Evolutionary conservation across 2,329 filamentous ascomycete genomes (phyloP).

Genomic region (Neonectria coccinea): DNA sequence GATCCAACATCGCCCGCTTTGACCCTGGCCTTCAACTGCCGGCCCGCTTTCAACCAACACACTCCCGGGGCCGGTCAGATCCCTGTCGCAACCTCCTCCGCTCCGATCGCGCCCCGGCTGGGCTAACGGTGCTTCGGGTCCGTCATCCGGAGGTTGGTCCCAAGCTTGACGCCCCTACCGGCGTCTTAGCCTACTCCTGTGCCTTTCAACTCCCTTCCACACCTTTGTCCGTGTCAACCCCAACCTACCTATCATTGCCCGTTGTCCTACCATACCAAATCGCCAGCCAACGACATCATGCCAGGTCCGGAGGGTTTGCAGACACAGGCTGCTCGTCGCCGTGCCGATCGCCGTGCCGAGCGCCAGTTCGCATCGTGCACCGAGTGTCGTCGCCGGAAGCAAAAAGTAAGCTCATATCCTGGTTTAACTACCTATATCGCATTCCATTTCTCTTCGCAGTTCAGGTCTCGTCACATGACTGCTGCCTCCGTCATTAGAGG

Average conservation of each 20-base stretch:
- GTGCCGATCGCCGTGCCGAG: conserved; percentile 40
- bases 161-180: conserved; percentile 20
- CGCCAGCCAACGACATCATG: conserved; percentile 30
- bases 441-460: not conserved
- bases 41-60: conserved; percentile 20
- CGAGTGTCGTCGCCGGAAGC: conserved; percentile 64
- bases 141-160: conserved; percentile 25
- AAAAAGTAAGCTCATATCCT: conserved; percentile 55
- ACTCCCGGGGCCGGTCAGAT: conserved; percentile 22
- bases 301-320: conserved; percentile 35
- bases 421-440: not conserved
- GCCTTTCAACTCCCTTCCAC: conserved; percentile 1
- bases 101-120: conserved; percentile 23
- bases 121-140: conserved; percentile 27
- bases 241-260: not conserved
- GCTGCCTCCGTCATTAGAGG: not conserved
- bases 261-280: conserved; percentile 14
- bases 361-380: conserved; percentile 58
- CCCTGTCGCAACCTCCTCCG: conserved; percentile 28
- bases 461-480: not conserved
- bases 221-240: not conserved
- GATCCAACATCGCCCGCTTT: conserved; percentile 19
- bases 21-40: conserved; percentile 17
- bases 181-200: conserved; percentile 7
- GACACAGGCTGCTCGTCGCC: conserved; percentile 37